These are phyloP conservation scores for Mortierella alpina DNA, from an alignment of 192 early-diverging fungal genomes.

Conservation along the genomic window DNA sequence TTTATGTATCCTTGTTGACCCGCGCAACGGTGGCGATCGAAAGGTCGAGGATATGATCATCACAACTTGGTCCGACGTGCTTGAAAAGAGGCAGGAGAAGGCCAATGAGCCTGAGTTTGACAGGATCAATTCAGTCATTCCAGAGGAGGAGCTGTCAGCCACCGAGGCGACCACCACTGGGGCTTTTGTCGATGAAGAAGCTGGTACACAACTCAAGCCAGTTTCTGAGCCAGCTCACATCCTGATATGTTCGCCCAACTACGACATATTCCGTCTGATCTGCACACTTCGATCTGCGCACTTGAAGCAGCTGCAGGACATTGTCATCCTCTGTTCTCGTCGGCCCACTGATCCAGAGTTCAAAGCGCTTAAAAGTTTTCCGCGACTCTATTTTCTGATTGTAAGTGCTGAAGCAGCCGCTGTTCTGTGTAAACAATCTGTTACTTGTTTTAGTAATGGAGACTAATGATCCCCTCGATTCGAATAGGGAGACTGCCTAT, in stretches of 20 bases:
- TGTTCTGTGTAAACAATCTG: neutral
- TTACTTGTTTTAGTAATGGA: neutral
- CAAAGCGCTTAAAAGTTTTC: constrained; percentile 56
- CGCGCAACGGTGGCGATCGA: constrained; percentile 10
- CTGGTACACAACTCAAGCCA: neutral
- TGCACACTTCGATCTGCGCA: constrained; percentile 44
- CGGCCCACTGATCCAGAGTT: constrained; percentile 53
- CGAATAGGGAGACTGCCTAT: constrained; percentile 58
- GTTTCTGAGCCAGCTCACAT: constrained; percentile 26
- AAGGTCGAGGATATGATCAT: constrained; percentile 30
- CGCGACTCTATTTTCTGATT: constrained; percentile 60
- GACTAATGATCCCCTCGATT: no score
- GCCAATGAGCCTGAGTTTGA: constrained; percentile 11
- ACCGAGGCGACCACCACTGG: neutral
- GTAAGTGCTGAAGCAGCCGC: constrained; percentile 33
- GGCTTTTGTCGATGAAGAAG: neutral
- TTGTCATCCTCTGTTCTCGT: constrained; percentile 55
- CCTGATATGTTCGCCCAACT: constrained; percentile 48
- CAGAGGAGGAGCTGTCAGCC: neutral
- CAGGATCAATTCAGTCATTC: neutral
- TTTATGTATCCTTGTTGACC: constrained; percentile 29
- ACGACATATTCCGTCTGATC: constrained; percentile 44
- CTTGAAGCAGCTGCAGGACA: constrained; percentile 58
- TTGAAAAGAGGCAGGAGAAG: constrained; percentile 13
- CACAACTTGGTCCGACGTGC: constrained; percentile 25